Evolutionary conservation across 371 early-diverging fungal species (phyloP), one percentile per base, ranked within the genome.

Genomic region (Lichtheimia corymbifera): DNA sequence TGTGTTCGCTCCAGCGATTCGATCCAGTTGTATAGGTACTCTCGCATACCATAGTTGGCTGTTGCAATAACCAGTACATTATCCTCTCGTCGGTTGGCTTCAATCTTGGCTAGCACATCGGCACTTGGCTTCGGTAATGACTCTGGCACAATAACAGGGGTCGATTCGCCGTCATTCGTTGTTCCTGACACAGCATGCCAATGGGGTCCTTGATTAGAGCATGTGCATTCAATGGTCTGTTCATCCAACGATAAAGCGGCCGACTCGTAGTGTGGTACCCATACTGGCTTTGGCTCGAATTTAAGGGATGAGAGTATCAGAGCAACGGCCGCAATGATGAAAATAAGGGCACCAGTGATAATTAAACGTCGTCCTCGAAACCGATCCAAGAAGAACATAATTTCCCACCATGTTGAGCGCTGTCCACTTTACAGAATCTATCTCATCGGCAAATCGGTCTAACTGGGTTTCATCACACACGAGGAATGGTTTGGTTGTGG

Each of bases 21-120:
- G n/a, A 71, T 67, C 72, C 72, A 71, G 47, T 71, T 71, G 47
- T 65, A 62, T 1, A 63, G 49, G 25, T 71, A 64, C 15, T 62
- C 65, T 12, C 67, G 62, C 62, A 64, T 67, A 15, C 60, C 62
- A 22, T 67, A 62, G 30, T 64, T 67, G 50, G 67, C 67, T 14
- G 58, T 50, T 1, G 67, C 58, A 41, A 52, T 53, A 43, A 67
- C 42, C 3, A 67, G 27, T 0, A 63, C 59, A 0, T 57, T 53
- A 5, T 35, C 54, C 47, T 55, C 41, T 14, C 55, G 50, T 1
- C 59, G 28, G 53, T 67, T 67, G 18, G 25, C 52, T 20, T 67
- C 59, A 17, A 67, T 67, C 45, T 62, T 62, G 27, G 52, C 55
- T 42, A 59, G 12, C 41, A 67, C 58, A 2, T 50, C 44, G 15